Evolutionary conservation across 768 basidiomycete genomes (phyloP), one percentile per base, ranked within the genome.

Genomic region (Lactifluus echinatus): DNA sequence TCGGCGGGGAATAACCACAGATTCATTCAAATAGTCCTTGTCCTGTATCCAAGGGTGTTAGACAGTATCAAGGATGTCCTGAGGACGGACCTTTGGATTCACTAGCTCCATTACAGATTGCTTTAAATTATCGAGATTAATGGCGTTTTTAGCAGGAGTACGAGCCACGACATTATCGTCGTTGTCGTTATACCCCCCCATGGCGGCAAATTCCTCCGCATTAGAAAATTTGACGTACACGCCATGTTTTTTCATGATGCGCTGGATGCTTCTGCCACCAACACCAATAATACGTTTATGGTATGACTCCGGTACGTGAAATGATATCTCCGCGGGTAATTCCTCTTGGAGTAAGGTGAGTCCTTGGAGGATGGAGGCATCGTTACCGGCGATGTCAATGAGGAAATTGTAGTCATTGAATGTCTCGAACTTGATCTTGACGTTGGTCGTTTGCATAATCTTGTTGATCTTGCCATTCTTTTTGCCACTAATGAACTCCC

Each of bases 381-480:
- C 89, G 62, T 83, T 83, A 26, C 92, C 89, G 37, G 90, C 81
- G 63, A 95, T 83, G 71, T 95, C 93, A 66, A 95, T 92, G 66
- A 93, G 79, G 74, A 94, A 93, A 70, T 94, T 93, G 70, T 93
- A 84, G 68, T 95, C 93, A 68, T 93, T 96, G 75, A 95, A 90
- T 6, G 94, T 95, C 76, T 98, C 95, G 61, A 97, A 97, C 73
- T 96, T 96, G 78, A 99, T 96, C 75, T 96, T 95, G 69, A 94
- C 93, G 64, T 89, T 90, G 29, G 94, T 89, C 12, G 85, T 87
- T 71, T 97, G 93, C 92, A 97, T 97, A 70, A 98, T 96, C 76
- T 97, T 98, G 77, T 97, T 97, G 71, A 97, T 92, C 74, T 99
- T 99, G 56, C 95, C 95, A 66, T 98, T 97, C 79, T 98, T 97